Evolutionary conservation across 768 basidiomycete species (phyloP).

Genomic region (Russula sp.): DNA sequence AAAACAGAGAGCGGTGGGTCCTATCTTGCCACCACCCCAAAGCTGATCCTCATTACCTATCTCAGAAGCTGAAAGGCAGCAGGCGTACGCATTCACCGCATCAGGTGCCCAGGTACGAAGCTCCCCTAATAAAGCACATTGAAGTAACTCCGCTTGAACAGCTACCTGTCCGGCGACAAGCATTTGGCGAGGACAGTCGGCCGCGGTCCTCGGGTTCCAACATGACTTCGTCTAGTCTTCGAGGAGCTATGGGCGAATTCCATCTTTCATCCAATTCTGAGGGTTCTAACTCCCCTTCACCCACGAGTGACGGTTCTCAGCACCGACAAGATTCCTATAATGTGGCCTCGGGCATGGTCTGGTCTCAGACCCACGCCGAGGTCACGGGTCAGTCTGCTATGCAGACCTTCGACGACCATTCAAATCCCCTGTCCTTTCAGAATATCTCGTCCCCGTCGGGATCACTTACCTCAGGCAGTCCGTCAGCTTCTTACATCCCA

Average conservation of each 20-base stretch:
- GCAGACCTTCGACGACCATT: constrained; percentile 18
- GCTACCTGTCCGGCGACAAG: constrained; percentile 25
- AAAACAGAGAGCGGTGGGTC: constrained; percentile 22
- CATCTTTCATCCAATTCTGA: constrained; percentile 34
- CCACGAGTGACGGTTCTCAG: constrained; percentile 25
- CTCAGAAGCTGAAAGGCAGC: constrained; percentile 18
- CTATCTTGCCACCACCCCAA: background rate
- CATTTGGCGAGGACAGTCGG: constrained; percentile 25
- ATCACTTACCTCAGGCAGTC: constrained; percentile 20
- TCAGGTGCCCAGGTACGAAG: constrained; percentile 26
- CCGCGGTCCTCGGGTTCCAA: constrained; percentile 39
- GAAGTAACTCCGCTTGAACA: constrained; percentile 24
- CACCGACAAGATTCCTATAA: constrained; percentile 27
- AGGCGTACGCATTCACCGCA: constrained; percentile 20
- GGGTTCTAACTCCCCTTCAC: constrained; percentile 30
- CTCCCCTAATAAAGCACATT: constrained; percentile 12
- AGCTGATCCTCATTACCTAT: background rate
- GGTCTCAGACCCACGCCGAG: constrained; percentile 22
- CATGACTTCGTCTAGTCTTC: constrained; percentile 44
- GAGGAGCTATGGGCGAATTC: constrained; percentile 58
- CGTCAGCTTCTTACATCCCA: constrained; percentile 22
- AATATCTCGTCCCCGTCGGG: constrained; percentile 19
- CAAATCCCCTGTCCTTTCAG: constrained; percentile 20
- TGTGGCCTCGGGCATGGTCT: constrained; percentile 25
- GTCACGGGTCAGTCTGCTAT: constrained; percentile 13